Evolutionary conservation across 768 basidiomycete genomes (phyloP), one percentile per base, ranked within the genome.

Genomic region (Macrolepiota dolichaula): DNA sequence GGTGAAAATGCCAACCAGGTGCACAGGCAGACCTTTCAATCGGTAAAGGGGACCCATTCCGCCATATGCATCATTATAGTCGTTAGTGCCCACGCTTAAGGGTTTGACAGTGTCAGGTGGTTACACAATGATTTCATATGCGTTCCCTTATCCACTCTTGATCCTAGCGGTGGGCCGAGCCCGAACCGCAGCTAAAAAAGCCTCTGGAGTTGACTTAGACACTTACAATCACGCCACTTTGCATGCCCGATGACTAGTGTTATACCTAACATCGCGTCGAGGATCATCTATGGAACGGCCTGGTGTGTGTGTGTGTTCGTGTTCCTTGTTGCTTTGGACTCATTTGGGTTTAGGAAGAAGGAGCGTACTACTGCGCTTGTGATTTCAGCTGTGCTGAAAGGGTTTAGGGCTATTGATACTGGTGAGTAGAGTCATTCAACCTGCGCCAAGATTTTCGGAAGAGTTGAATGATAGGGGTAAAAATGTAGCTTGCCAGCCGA

Each of bases 341-440:
- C 51, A 55, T 57, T 52, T 47, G 22, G 36, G 58, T 42, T 50
- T 65, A 92, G 91, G 92, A 94, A 94, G 76, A 86, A 86, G 67
- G 87, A 89, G 57, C 72, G 79, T 24, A 94, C 93, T 0, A 74
- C 85, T 0, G 73, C 77, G 3, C 81, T 93, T 2, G 91, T 94
- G 19, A 74, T 88, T 53, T 80, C 77, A 57, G 93, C 93, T 10
- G 83, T 94, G 58, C 72, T 88, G 40, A 81, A 84, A 64, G 92
- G 93, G 4, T 94, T 94, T 70, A 76, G 86, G 50, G 91, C 88
- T 3, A 85, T 94, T 29, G 93, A 95, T 67, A 93, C 91, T n/a
- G 91, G 91, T 81, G 71, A 63, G 77, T 72, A 69, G 37, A 47
- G 22, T 13, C 32, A 27, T 42, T n/a, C 22, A 22, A 11, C 22